These are phyloP conservation scores for Protea cynaroides DNA, from an alignment of 164 flowering plant genomes.

Conservation along the genomic window DNA sequence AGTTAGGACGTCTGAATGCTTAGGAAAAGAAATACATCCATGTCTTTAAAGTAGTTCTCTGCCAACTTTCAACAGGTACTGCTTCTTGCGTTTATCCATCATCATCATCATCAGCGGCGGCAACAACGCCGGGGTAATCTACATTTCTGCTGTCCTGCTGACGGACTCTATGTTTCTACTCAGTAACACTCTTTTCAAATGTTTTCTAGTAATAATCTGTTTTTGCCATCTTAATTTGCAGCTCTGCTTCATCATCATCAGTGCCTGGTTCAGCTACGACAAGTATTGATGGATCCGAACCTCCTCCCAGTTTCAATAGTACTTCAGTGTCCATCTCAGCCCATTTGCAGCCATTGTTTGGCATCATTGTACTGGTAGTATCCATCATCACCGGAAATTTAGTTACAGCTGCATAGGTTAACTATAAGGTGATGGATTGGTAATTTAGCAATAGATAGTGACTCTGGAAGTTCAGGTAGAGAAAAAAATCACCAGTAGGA, in stretches of 20 bases:
- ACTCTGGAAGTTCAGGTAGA: background rate
- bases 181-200: background rate
- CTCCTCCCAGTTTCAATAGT: slow-evolving; percentile 33
- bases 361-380: slow-evolving; percentile 21
- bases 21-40: background rate
- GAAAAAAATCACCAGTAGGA: background rate
- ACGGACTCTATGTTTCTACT: background rate
- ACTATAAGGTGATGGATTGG: no score
- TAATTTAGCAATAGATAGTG: no score
- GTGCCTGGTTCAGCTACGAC: slow-evolving; percentile 17
- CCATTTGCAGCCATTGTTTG: slow-evolving; percentile 20
- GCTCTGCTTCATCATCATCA: slow-evolving; percentile 10
- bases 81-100: slow-evolving; percentile 65
- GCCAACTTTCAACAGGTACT: slow-evolving; percentile 36
- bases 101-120: slow-evolving; percentile 29
- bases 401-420: background rate
- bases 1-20: no score
- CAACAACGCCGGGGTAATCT: slow-evolving; percentile 10
- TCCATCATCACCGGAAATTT: slow-evolving; percentile 20
- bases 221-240: slow-evolving; percentile 19
- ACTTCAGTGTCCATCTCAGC: slow-evolving; percentile 28
- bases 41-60: background rate
- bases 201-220: background rate
- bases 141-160: no score
- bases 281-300: slow-evolving; percentile 34